phyloP scores from a whole-genome alignment of 202 grass and related monocot species.

The Carex arenaria region DNA sequence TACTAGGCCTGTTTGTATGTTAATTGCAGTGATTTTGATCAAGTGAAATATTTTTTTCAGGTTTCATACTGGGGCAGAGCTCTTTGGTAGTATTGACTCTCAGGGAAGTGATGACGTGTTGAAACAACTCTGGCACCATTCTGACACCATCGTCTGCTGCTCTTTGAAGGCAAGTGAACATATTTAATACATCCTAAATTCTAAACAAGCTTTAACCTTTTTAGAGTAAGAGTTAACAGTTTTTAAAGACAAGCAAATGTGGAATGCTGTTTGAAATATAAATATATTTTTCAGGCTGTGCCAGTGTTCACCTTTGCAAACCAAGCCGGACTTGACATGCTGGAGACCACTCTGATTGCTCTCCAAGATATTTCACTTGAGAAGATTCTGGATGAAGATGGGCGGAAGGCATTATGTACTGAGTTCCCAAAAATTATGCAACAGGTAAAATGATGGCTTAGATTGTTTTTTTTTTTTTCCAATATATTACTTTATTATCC shows the following conservation, averaged over 20 bases:
- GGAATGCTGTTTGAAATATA: neutral
- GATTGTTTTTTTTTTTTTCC: neutral
- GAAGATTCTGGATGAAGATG: constrained; percentile 55
- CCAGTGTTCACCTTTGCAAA: constrained; percentile 82
- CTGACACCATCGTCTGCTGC: constrained; percentile 73
- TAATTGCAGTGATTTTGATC: neutral
- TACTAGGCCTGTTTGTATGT: neutral
- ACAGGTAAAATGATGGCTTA: constrained; percentile 34
- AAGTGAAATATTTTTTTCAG: constrained; percentile 22
- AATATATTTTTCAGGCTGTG: constrained; percentile 34
- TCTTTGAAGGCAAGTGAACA: constrained; percentile 56
- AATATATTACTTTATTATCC: neutral
- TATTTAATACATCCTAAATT: neutral
- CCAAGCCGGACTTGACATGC: constrained; percentile 79
- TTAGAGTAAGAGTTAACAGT: neutral
- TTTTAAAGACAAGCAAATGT: neutral
- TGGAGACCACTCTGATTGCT: constrained; percentile 76
- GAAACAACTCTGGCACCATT: constrained; percentile 73
- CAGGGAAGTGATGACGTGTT: constrained; percentile 42
- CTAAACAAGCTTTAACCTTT: neutral
- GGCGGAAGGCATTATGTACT: constrained; percentile 39
- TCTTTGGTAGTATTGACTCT: constrained; percentile 36
- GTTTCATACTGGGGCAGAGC: constrained; percentile 64
- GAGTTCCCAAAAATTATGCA: constrained; percentile 94
- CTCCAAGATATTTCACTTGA: constrained; percentile 81